Conservation (phyloP, 2,329 filamentous ascomycete species). For the Rhinocladiella mackenziei region DNA sequence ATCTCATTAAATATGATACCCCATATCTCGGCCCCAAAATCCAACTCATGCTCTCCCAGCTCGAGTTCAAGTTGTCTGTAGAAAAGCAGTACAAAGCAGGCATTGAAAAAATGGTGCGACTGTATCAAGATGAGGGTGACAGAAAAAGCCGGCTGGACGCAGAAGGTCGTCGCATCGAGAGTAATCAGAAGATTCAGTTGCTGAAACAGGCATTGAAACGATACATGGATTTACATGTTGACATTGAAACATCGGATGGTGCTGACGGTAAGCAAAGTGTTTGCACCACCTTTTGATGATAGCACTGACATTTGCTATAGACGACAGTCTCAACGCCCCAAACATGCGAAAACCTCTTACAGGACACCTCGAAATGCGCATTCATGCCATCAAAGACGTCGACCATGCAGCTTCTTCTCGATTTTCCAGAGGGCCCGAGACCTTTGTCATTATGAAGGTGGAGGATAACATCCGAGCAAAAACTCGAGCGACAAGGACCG, state of each 20-base stretch:
- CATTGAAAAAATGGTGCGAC: constrained; percentile 97
- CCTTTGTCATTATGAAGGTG: constrained; percentile 92
- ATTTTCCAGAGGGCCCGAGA: constrained; percentile 88
- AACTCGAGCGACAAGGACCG: constrained; percentile 77
- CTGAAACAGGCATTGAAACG: constrained; percentile 92
- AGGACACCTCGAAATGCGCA: constrained; percentile 79
- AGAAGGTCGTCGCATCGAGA: constrained; percentile 83
- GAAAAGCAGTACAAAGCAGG: constrained; percentile 99
- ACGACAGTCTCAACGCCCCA: constrained; percentile 93
- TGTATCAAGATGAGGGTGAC: constrained; percentile 96
- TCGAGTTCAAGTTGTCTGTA: constrained; percentile 97
- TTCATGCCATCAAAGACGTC: constrained; percentile 87
- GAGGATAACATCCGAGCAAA: constrained; percentile 88
- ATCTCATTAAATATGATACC: constrained; percentile 98
- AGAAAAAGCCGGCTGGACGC: constrained; percentile 93
- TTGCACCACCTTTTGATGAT: not conserved
- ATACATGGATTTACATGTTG: constrained; percentile 96
- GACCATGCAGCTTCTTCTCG: constrained; percentile 80
- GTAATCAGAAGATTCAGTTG: constrained; percentile 95
- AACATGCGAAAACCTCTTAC: constrained; percentile 95
- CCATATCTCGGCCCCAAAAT: constrained; percentile 93
- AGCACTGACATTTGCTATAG: constrained; percentile 45
- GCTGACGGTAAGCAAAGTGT: constrained; percentile 64
- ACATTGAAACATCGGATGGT: constrained; percentile 74
- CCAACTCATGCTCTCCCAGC: constrained; percentile 96